phyloP scores from a whole-genome alignment of 169 alveolate species.

The Plasmodium coatneyi region DNA sequence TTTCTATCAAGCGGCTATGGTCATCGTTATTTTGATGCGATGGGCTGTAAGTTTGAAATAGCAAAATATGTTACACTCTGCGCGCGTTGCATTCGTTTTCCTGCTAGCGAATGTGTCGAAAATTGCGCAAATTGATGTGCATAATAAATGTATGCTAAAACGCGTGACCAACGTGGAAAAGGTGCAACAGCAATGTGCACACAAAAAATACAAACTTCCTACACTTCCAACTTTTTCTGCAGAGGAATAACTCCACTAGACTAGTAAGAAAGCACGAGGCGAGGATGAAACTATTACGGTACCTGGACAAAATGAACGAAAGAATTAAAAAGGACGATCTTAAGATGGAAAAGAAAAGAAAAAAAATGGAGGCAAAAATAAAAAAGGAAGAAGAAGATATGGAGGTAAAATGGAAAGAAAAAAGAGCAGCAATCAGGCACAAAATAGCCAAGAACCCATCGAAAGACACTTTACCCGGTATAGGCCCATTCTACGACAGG shows the following conservation, averaged over 20 bases:
- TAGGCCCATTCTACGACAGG: neutral
- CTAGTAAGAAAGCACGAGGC: neutral
- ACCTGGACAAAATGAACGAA: neutral
- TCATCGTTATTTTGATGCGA: neutral
- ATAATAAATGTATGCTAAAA: neutral
- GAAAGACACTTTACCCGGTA: neutral
- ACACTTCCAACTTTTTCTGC: neutral
- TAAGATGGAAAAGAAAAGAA: neutral
- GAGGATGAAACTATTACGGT: neutral
- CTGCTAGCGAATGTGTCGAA: neutral
- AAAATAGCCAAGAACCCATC: neutral
- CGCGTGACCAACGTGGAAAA: neutral
- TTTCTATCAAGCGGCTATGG: neutral
- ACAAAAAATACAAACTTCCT: neutral
- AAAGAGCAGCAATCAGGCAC: neutral
- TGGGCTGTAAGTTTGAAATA: neutral
- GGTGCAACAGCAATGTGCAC: conserved; percentile 7
- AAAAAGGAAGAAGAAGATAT: neutral
- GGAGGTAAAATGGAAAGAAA: neutral
- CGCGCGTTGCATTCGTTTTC: neutral
- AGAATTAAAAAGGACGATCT: neutral
- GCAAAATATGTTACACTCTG: neutral
- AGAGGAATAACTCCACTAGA: neutral
- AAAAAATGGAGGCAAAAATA: neutral
- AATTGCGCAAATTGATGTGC: neutral